These are phyloP conservation scores for Dryas drummondii DNA, from an alignment of 306 rosid genomes.

Conservation along the genomic window DNA sequence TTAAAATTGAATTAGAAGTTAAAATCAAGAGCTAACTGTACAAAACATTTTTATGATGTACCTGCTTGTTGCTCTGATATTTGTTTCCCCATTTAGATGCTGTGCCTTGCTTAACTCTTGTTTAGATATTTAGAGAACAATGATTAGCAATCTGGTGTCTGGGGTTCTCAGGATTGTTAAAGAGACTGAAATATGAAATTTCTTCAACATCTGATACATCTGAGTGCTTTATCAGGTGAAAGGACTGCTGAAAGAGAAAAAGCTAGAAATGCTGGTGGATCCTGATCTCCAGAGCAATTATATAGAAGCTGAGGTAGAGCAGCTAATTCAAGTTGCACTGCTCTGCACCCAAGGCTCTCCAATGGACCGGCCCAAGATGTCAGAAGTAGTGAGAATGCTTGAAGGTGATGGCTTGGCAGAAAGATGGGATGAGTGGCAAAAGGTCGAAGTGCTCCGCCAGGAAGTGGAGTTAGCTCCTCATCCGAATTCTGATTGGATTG, in stretches of 20 bases:
- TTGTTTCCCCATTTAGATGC: background rate
- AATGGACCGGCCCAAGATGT: slow-evolving; percentile 96
- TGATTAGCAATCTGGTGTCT: background rate
- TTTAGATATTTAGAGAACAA: background rate
- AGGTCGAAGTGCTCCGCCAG: slow-evolving; percentile 88
- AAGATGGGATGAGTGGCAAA: slow-evolving; percentile 99
- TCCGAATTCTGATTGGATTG: slow-evolving; percentile 89
- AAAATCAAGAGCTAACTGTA: background rate
- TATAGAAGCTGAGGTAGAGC: slow-evolving; percentile 92
- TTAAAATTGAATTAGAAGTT: background rate
- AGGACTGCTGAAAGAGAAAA: slow-evolving; percentile 89
- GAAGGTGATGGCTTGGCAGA: slow-evolving; percentile 98
- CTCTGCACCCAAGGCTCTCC: slow-evolving; percentile 99
- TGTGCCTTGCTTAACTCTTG: background rate
- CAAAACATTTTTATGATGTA: background rate
- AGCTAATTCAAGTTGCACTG: slow-evolving; percentile 90
- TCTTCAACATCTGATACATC: slow-evolving; percentile 21
- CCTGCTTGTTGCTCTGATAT: background rate
- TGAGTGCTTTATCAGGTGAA: slow-evolving; percentile 62
- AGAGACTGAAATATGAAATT: background rate
- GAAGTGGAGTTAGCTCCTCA: slow-evolving; percentile 90
- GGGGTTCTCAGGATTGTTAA: background rate
- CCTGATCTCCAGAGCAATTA: slow-evolving; percentile 88
- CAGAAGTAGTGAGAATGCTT: slow-evolving; percentile 96
- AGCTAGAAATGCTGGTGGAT: slow-evolving; percentile 90